Evolutionary conservation across 1,139 yeast genomes (phyloP).

Genomic region (Magnusiomyces ingens): DNA sequence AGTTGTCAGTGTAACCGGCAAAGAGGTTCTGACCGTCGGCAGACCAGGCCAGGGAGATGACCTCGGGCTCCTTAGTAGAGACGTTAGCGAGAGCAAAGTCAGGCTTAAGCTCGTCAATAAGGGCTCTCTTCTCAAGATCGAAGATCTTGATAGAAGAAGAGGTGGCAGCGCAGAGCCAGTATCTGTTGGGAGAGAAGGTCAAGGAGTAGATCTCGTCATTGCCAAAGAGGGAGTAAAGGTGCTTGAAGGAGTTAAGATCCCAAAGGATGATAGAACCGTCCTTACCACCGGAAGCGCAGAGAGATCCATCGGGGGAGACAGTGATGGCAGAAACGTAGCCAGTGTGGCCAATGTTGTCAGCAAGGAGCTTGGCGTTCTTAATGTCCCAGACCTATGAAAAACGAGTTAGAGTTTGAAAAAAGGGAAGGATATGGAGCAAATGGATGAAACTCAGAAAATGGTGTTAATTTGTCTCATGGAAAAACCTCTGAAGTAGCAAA

Average conservation of each 20-base stretch:
- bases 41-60: slow-evolving; percentile 98
- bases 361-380: slow-evolving; percentile 75
- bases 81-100: slow-evolving; percentile 82
- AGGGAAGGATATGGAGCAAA: not conserved
- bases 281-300: slow-evolving; percentile 99
- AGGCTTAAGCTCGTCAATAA: slow-evolving; percentile 98
- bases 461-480: slow-evolving; percentile 94
- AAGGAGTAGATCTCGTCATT: slow-evolving; percentile 97
- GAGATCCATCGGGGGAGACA: slow-evolving; percentile 99
- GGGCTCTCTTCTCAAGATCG: slow-evolving; percentile 93
- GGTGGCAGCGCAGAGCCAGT: slow-evolving; percentile 99
- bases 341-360: slow-evolving; percentile 99
- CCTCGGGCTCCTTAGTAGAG: slow-evolving; percentile 96
- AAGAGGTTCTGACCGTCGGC: slow-evolving; percentile 99
- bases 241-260: slow-evolving; percentile 87
- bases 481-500: slow-evolving; percentile 98
- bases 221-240: slow-evolving; percentile 91
- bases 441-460: slow-evolving; percentile 72
- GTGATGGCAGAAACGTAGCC: slow-evolving; percentile 98
- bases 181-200: slow-evolving; percentile 99
- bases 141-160: slow-evolving; percentile 96
- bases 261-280: slow-evolving; percentile 98
- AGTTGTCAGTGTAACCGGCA: slow-evolving; percentile 99
- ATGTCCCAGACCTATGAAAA: slow-evolving; percentile 84
- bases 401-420: slow-evolving; percentile 35